Evolutionary conservation across 2,329 filamentous ascomycete genomes (phyloP).

Genomic region (Bipolaris bicolor): DNA sequence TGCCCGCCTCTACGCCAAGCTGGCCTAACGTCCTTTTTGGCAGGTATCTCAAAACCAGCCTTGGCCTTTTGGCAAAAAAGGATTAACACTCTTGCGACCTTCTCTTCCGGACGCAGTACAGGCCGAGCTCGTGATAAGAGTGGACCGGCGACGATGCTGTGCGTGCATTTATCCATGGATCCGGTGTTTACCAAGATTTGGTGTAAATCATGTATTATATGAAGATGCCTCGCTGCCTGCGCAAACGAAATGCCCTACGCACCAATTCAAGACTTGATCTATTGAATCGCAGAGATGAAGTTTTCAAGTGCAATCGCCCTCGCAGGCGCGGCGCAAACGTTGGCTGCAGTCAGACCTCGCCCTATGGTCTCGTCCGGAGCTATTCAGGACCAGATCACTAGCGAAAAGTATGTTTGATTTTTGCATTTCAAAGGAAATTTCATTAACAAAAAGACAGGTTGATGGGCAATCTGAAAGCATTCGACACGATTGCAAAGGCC

Average conservation of each 20-base stretch:
- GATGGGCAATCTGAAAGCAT: constrained; percentile 59
- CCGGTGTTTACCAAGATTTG: constrained; percentile 9
- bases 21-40: constrained; percentile 32
- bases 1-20: constrained; percentile 27
- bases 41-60: constrained; percentile 36
- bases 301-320: constrained; percentile 31
- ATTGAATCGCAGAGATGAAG: constrained; percentile 33
- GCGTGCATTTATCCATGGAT: constrained; percentile 20
- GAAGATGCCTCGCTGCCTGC: constrained; percentile 4
- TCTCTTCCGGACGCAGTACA: constrained; percentile 38
- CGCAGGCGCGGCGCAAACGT: constrained; percentile 32
- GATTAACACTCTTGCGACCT: constrained; percentile 41
- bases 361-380: constrained; percentile 48
- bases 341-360: constrained; percentile 28
- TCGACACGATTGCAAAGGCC: constrained; percentile 61
- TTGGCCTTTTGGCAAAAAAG: constrained; percentile 31
- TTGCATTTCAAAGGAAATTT: not conserved
- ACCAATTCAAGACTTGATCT: not conserved
- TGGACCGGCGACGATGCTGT: constrained; percentile 18
- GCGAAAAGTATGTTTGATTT: constrained; percentile 38
- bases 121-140: constrained; percentile 30
- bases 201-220: constrained; percentile 27
- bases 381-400: constrained; percentile 51
- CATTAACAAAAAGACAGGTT: constrained; percentile 49
- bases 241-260: not conserved